Evolutionary conservation across 306 rosid genomes (phyloP), one percentile per base, ranked within the genome.

Genomic region (Nissolia schottii): DNA sequence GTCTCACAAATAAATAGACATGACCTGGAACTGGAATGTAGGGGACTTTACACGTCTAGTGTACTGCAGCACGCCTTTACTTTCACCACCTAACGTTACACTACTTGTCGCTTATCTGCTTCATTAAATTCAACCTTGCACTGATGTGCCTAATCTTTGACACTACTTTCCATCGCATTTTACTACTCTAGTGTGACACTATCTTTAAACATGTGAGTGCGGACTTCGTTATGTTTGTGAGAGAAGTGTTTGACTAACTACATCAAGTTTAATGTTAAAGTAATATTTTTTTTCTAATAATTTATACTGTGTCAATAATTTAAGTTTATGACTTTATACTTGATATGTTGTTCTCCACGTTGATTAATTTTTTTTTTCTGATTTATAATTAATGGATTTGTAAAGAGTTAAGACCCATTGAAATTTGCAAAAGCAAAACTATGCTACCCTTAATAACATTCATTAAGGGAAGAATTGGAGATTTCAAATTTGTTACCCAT

Each of bases 401-500:
- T 18, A 14, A 51, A 50, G 32, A 29, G 25, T 18, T 16, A 48
- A n/a, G 38, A 22, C 25, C 41, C 28, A n/a, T 11, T 6, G 40
- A 34, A 63, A 40, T 20, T 14, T 40, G 13, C 14, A 63, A 61
- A 60, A 60, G 20, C 7, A 61, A 48, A 46, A 32, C 34, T 71
- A 59, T 14, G 29, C 34, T 14, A 64, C 38, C 50, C 3, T 41
- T 27, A 18, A 24, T 37, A 40, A 24, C 32, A 43, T n/a, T 60
- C 51, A 41, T n/a, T n/a, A n/a, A n/a, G 40, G 14, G 54, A 69
- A 40, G 31, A 48, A 49, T 40, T 13, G 49, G 56, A 37, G 59
- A 23, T 34, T 65, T 59, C 41, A 8, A 64, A 35, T 35, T 81
- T n/a, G 12, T 75, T 54, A 72, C 50, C 78, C 82, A 35, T 83